A percentile compares a stretch with the other conserved stretches of the same genome.
Evolutionary conservation across 116 monocot species (phyloP).

Genomic region (Cymodocea nodosa): DNA sequence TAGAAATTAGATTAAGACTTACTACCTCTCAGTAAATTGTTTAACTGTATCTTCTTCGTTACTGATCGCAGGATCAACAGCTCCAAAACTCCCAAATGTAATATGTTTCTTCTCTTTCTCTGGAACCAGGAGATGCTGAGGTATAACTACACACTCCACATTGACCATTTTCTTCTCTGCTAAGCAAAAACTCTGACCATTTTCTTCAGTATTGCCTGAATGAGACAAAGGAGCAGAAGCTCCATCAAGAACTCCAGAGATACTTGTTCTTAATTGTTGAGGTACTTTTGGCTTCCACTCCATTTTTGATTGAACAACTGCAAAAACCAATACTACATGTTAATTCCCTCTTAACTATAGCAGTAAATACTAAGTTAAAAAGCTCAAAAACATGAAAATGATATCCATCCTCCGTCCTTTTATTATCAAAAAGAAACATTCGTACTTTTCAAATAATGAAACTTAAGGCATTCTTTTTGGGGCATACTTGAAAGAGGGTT

Average conservation of each 20-base stretch:
- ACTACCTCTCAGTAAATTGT: constrained; percentile 9
- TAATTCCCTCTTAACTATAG: too few relatives aligned
- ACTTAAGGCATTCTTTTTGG: too few relatives aligned
- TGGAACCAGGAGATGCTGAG: constrained; percentile 63
- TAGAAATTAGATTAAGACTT: too few relatives aligned
- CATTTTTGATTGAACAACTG: constrained; percentile 17
- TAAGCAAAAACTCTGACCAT: constrained; percentile 25
- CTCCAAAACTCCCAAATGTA: constrained; percentile 67
- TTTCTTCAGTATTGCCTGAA: constrained; percentile 8
- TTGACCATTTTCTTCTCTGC: constrained; percentile 37
- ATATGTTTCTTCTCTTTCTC: constrained; percentile 38
- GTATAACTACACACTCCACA: constrained; percentile 60
- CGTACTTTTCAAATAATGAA: too few relatives aligned
- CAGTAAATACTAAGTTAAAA: too few relatives aligned
- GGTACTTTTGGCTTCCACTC: constrained; percentile 84
- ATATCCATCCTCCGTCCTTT: too few relatives aligned
- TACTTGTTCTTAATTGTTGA: constrained; percentile 25
- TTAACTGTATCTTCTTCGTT: constrained; percentile 15
- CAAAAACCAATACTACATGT: neutral
- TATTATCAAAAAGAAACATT: too few relatives aligned
- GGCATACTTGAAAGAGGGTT: too few relatives aligned
- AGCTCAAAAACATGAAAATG: too few relatives aligned
- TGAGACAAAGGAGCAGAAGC: constrained; percentile 3
- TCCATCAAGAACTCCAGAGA: neutral
- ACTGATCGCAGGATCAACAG: constrained; percentile 11